These are phyloP conservation scores for Beauveria sp. DNA, from an alignment of 2,329 filamentous ascomycete genomes.

Conservation along the genomic window DNA sequence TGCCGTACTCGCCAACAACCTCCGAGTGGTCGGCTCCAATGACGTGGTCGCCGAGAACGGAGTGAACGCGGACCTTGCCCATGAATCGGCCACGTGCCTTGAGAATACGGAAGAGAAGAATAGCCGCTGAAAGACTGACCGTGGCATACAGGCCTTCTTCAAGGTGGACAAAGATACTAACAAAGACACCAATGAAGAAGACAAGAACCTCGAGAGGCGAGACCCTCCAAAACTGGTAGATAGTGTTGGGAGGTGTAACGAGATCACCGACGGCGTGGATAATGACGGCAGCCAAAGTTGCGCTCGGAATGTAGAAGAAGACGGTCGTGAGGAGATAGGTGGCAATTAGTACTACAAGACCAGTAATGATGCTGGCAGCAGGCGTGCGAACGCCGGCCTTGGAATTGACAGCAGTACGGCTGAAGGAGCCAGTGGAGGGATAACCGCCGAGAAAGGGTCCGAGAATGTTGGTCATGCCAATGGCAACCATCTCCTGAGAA, in stretches of 20 bases:
- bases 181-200: constrained; percentile 77
- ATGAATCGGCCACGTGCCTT: constrained; percentile 74
- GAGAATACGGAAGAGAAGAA: constrained; percentile 70
- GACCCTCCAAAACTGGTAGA: constrained; percentile 85
- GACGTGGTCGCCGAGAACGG: constrained; percentile 66
- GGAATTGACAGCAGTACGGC: constrained; percentile 86
- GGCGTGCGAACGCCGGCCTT: constrained; percentile 86
- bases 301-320: constrained; percentile 82
- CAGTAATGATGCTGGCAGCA: constrained; percentile 78
- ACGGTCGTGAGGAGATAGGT: constrained; percentile 76
- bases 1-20: constrained; percentile 43
- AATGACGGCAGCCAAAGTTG: constrained; percentile 72
- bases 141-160: constrained; percentile 84
- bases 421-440: constrained; percentile 84
- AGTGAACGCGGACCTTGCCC: constrained; percentile 74
- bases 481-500: constrained; percentile 71
- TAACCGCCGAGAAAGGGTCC: constrained; percentile 77
- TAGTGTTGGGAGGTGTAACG: constrained; percentile 72
- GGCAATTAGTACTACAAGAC: constrained; percentile 70
- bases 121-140: constrained; percentile 58
- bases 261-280: constrained; percentile 86
- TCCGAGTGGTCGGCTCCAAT: constrained; percentile 46
- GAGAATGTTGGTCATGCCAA: constrained; percentile 67
- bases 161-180: constrained; percentile 74
- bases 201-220: constrained; percentile 76